Percentiles rank a stretch among this genome's conserved stretches.
Evolutionary conservation across 139 green algal species (phyloP).

Genomic region (Haematococcus lacustris): DNA sequence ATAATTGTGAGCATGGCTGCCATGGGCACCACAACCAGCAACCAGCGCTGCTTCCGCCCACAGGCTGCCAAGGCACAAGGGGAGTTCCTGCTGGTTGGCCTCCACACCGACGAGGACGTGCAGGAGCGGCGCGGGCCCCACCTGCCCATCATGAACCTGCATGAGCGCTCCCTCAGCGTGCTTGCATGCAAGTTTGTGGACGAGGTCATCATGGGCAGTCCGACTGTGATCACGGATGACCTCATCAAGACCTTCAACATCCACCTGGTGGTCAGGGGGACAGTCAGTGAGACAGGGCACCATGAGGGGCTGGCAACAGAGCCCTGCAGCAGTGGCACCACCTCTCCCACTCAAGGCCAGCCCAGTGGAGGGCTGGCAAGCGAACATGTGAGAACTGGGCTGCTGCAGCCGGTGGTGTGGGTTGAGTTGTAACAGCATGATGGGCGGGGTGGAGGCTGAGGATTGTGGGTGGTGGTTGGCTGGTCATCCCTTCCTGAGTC

Average conservation of each 20-base stretch:
- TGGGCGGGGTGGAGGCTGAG: too few relatives aligned
- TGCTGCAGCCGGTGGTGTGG: too few relatives aligned
- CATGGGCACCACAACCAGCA: too few relatives aligned
- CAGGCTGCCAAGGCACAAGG: constrained; percentile 69
- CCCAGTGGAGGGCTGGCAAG: too few relatives aligned
- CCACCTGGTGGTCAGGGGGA: constrained; percentile 62
- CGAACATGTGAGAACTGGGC: too few relatives aligned
- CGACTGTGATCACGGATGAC: constrained; percentile 65
- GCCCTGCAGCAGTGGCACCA: too few relatives aligned
- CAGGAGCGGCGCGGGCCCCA: constrained; percentile 65
- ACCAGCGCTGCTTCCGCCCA: too few relatives aligned
- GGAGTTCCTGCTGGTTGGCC: constrained; percentile 94
- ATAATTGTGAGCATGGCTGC: too few relatives aligned
- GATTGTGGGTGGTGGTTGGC: too few relatives aligned
- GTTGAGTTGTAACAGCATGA: too few relatives aligned
- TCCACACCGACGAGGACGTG: constrained; percentile 93
- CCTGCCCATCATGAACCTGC: constrained; percentile 96
- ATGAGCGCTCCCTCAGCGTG: constrained; percentile 91
- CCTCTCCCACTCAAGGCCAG: too few relatives aligned
- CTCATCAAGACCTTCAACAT: constrained; percentile 96
- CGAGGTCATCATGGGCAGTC: constrained; percentile 72
- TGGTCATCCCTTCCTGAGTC: too few relatives aligned
- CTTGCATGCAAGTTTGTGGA: constrained; percentile 94
- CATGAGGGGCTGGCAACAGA: neutral
- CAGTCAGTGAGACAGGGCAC: constrained; percentile 49